Conservation (phyloP, 2,329 filamentous ascomycete genomes). For the Claviceps pazoutovae region DNA sequence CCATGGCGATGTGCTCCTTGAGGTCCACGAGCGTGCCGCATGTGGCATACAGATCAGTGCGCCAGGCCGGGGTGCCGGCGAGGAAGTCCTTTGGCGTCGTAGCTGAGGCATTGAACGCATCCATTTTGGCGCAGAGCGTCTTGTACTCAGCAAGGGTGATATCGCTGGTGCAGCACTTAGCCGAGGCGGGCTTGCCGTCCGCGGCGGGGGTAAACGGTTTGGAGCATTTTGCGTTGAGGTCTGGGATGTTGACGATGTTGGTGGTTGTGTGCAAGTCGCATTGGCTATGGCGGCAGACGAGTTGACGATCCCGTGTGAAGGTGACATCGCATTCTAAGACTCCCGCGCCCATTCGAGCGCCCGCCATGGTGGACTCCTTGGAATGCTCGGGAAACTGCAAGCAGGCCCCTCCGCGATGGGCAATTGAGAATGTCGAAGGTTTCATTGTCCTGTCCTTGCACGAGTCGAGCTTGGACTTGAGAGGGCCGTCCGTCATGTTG, state of each 20-base stretch:
- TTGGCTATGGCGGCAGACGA: conserved; percentile 55
- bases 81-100: conserved; percentile 44
- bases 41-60: conserved; percentile 50
- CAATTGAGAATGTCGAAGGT: conserved; percentile 43
- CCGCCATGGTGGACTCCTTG: conserved; percentile 42
- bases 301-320: conserved; percentile 49
- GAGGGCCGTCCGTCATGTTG: conserved; percentile 43
- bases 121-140: conserved; percentile 57
- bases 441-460: conserved; percentile 42
- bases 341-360: conserved; percentile 53
- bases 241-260: conserved; percentile 47
- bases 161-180: conserved; percentile 58
- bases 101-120: conserved; percentile 44
- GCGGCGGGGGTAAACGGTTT: conserved; percentile 43
- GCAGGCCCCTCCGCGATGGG: conserved; percentile 47
- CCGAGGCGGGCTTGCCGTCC: conserved; percentile 36
- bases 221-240: conserved; percentile 50
- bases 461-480: conserved; percentile 45
- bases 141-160: conserved; percentile 55
- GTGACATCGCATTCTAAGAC: conserved; percentile 55
- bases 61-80: conserved; percentile 43
- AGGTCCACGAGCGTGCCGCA: conserved; percentile 50
- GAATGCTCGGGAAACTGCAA: conserved; percentile 53
- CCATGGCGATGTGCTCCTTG: conserved; percentile 46
- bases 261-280: conserved; percentile 58